Evolutionary conservation across 495 filamentous ascomycete genomes (phyloP).

Genomic region (Cenococcum geophilum): DNA sequence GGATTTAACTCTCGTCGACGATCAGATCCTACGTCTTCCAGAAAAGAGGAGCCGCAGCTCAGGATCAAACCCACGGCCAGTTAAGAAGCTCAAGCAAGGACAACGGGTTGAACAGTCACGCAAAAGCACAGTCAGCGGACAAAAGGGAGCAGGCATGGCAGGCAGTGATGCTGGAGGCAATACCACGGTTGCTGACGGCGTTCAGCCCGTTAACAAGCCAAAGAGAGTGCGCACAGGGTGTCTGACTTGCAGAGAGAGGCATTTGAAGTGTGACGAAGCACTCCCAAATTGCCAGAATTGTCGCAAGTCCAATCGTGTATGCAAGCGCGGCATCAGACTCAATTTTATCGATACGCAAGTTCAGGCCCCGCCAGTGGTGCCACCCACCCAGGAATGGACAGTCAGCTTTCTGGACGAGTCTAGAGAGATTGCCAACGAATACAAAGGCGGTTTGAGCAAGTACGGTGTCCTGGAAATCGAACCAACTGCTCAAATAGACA

Average conservation of each 20-base stretch:
- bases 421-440: constrained; percentile 84
- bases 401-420: constrained; percentile 87
- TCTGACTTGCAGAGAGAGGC: constrained; percentile 44
- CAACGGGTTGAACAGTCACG: constrained; percentile 1
- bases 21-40: neutral
- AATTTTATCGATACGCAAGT: constrained; percentile 89
- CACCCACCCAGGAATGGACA: constrained; percentile 59
- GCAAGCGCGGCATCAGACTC: constrained; percentile 78
- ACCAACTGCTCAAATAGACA: constrained; percentile 34
- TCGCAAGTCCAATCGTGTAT: constrained; percentile 75
- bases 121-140: constrained; percentile 4
- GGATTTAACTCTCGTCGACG: constrained; percentile 5
- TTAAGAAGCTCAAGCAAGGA: constrained; percentile 8
- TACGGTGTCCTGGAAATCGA: constrained; percentile 55
- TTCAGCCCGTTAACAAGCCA: constrained; percentile 27
- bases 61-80: constrained; percentile 9
- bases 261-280: constrained; percentile 79
- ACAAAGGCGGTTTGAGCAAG: constrained; percentile 69
- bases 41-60: constrained; percentile 8
- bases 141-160: constrained; percentile 16
- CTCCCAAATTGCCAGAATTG: constrained; percentile 80
- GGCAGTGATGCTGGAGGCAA: constrained; percentile 7
- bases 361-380: constrained; percentile 55
- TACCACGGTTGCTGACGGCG: constrained; percentile 21
- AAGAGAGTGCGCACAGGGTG: constrained; percentile 42